Evolutionary conservation across 2,329 filamentous ascomycete species (phyloP), one percentile per base, ranked within the genome.

Genomic region (Colletotrichum truncatum): DNA sequence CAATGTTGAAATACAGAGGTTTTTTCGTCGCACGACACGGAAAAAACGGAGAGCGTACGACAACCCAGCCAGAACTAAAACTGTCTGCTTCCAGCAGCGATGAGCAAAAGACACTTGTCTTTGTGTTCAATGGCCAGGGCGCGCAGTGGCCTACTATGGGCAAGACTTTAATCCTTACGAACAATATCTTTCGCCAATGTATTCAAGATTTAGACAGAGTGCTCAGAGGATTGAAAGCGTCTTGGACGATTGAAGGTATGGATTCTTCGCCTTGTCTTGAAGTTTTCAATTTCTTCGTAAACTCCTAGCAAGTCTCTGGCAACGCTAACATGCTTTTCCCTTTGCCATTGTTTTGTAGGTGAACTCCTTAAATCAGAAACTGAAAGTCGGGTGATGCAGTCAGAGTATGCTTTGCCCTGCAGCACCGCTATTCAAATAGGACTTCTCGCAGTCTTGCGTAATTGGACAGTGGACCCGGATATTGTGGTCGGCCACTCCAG

Each of bases 401-500:
- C 69, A 8, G 63, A 69, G 16, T 60, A 73, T 34, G 69, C 70
- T 18, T 76, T 80, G 59, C 72, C 79, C 2, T 34, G 75, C 3
- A 78, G 74, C 57, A 78, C 76, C 10, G 71, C 71, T 7, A 58
- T 76, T 18, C 78, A 83, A 58, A 71, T 84, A 12, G 79, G 70
- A 0, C 68, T 85, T 1, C 73, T 83, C 1, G 74, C 82, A n/a
- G 67, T 80, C 0, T 73, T 84, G 3, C 34, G 41, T 1, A 59
- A 66, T 1, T 73, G 71, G 58, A 73, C 74, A 0, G 63, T 84
- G 26, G 48, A 36, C 2, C 76, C 78, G 0, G 23, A 67, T 8
- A 74, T 71, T 2, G 77, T 80, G 0, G 73, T 81, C 4, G 81
- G 81, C 1, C 82, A 84, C 60, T 81, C 78, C 0, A 75, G 71